Evolutionary conservation across 1,284 basidiomycete species (phyloP).

Genomic region (Boletus semigastroideus): DNA sequence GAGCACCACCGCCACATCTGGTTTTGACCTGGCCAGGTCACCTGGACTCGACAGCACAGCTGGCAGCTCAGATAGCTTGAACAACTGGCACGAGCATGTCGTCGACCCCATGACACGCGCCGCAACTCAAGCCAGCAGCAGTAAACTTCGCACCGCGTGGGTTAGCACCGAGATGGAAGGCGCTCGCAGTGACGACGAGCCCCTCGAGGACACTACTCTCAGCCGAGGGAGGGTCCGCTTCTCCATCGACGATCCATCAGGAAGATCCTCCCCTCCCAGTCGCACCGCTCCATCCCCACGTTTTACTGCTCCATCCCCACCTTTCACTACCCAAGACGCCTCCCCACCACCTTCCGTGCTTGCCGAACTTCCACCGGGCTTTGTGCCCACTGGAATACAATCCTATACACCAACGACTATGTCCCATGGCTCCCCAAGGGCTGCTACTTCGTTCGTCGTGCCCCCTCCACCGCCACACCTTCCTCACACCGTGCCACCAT

Average conservation of each 20-base stretch:
- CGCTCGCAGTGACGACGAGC: slow-evolving; percentile 20
- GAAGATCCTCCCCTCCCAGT: slow-evolving; percentile 17
- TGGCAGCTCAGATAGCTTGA: slow-evolving; percentile 20
- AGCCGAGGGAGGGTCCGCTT: slow-evolving; percentile 18
- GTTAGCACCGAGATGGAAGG: slow-evolving; percentile 33
- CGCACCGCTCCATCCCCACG: slow-evolving; percentile 8
- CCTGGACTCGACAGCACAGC: slow-evolving; percentile 7
- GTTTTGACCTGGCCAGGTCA: slow-evolving; percentile 32
- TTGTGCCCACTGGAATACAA: slow-evolving; percentile 21
- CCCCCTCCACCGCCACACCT: slow-evolving; percentile 12
- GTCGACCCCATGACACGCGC: slow-evolving; percentile 20
- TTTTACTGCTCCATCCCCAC: slow-evolving; percentile 13
- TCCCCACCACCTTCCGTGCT: slow-evolving; percentile 16
- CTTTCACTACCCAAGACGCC: slow-evolving; percentile 4
- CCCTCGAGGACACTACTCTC: slow-evolving; percentile 16
- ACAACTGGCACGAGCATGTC: slow-evolving; percentile 25
- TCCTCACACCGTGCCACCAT: slow-evolving; percentile 12
- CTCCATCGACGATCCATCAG: slow-evolving; percentile 5
- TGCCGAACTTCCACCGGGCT: slow-evolving; percentile 25
- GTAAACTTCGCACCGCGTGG: slow-evolving; percentile 22
- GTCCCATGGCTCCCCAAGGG: slow-evolving; percentile 12
- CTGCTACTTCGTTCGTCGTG: slow-evolving; percentile 10
- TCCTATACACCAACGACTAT: slow-evolving; percentile 5
- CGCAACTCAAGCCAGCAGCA: background rate
- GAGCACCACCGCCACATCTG: slow-evolving; percentile 67